phyloP scores from a whole-genome alignment of 1,139 yeast species.

The Pichia sp. region DNA sequence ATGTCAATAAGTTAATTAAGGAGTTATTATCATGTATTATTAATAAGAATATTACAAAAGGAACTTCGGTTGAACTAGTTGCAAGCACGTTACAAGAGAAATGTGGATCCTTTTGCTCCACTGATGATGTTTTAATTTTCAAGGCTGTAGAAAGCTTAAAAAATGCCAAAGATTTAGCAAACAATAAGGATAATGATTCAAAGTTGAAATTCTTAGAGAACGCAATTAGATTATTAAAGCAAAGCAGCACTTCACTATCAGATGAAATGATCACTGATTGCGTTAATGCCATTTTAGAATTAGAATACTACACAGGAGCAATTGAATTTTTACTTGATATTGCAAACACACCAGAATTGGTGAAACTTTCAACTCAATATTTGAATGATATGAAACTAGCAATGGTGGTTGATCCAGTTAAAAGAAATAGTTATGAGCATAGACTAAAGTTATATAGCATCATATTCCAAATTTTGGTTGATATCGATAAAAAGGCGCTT shows the following conservation, averaged over 20 bases:
- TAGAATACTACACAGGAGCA: slow-evolving; percentile 79
- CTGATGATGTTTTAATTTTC: slow-evolving; percentile 88
- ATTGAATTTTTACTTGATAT: slow-evolving; percentile 74
- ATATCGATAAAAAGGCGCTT: slow-evolving; percentile 61
- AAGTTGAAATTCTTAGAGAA: slow-evolving; percentile 55
- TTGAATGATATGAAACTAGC: slow-evolving; percentile 34
- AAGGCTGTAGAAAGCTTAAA: slow-evolving; percentile 90
- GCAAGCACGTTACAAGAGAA: slow-evolving; percentile 85
- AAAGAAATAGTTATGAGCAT: slow-evolving; percentile 17
- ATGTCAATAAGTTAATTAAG: slow-evolving; percentile 64
- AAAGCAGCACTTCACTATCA: slow-evolving; percentile 64
- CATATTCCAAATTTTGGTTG: slow-evolving; percentile 65
- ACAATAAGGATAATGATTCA: slow-evolving; percentile 60
- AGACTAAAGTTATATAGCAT: slow-evolving; percentile 60
- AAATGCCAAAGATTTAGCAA: slow-evolving; percentile 71
- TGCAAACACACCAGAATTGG: slow-evolving; percentile 60
- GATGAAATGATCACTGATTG: slow-evolving; percentile 79
- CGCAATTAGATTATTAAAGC: slow-evolving; percentile 70
- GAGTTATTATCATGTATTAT: slow-evolving; percentile 85
- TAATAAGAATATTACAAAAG: slow-evolving; percentile 78
- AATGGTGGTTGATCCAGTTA: slow-evolving; percentile 17
- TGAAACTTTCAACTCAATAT: slow-evolving; percentile 47
- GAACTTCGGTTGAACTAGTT: slow-evolving; percentile 88
- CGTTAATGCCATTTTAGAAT: slow-evolving; percentile 64
- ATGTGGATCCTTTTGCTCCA: slow-evolving; percentile 92